These are phyloP conservation scores for Scedosporium minutisporum DNA, from an alignment of 2,329 filamentous ascomycete species.

Conservation along the genomic window DNA sequence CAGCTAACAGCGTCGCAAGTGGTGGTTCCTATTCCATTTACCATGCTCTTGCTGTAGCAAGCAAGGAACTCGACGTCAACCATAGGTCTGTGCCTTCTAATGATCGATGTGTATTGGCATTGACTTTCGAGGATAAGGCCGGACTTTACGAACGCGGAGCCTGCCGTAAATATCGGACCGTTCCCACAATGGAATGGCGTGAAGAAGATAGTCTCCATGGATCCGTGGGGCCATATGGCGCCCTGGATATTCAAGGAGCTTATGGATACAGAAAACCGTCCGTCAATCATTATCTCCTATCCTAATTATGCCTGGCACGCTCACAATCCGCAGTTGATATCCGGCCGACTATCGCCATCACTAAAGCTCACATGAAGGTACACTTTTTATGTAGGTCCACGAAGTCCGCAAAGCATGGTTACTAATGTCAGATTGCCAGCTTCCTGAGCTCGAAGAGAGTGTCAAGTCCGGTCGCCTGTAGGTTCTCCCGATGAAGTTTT, in stretches of 20 bases:
- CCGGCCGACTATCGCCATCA: constrained; percentile 83
- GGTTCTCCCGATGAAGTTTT: constrained; percentile 14
- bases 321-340: constrained; percentile 55
- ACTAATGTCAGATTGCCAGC: constrained; percentile 23
- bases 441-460: constrained; percentile 89
- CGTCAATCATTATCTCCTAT: constrained; percentile 9
- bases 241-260: constrained; percentile 75
- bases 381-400: not conserved
- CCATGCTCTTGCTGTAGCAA: constrained; percentile 84
- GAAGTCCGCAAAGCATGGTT: not conserved
- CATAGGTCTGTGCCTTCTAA: constrained; percentile 44
- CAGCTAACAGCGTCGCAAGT: not conserved
- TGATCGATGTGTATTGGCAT: not conserved
- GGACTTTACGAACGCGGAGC: constrained; percentile 71
- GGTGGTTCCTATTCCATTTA: constrained; percentile 96
- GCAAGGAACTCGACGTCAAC: constrained; percentile 74
- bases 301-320: not conserved
- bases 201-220: constrained; percentile 96
- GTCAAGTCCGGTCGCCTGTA: constrained; percentile 68
- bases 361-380: constrained; percentile 83
- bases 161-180: constrained; percentile 78
- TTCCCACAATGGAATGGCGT: constrained; percentile 83
- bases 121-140: constrained; percentile 27
- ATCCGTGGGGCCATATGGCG: constrained; percentile 80
- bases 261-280: constrained; percentile 64